phyloP scores from a whole-genome alignment of 768 basidiomycete species.

The Xerocomellus chrysenteron region DNA sequence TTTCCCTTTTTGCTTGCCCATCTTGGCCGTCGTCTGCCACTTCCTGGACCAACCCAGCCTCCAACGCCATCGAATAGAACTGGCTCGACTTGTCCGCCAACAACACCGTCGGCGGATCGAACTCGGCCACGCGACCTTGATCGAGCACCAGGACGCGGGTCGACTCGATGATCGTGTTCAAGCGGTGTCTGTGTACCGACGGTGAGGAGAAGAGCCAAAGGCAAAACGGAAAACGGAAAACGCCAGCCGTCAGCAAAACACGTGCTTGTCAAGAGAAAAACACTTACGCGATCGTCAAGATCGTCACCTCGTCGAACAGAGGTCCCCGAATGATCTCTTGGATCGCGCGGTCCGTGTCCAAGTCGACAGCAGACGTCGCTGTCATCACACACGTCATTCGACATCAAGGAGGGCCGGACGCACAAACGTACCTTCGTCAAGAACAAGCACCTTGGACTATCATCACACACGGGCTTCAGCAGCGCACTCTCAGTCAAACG shows the following conservation, averaged over 20 bases:
- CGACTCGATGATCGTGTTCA: conserved; percentile 84
- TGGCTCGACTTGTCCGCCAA: conserved; percentile 54
- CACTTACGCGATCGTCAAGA: conserved; percentile 81
- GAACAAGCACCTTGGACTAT: conserved; percentile 80
- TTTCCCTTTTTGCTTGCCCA: background rate
- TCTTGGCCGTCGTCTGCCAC: background rate
- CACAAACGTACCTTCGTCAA: conserved; percentile 75
- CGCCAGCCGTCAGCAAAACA: background rate
- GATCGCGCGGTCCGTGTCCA: conserved; percentile 86
- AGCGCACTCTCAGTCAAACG: background rate
- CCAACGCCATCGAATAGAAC: conserved; percentile 63
- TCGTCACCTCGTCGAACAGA: conserved; percentile 75
- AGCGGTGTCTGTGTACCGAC: conserved; percentile 52
- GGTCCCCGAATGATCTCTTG: conserved; percentile 85
- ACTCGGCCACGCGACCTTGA: conserved; percentile 80
- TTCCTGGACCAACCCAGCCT: conserved; percentile 51
- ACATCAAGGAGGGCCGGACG: background rate
- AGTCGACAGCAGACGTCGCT: conserved; percentile 89
- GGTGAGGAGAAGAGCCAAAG: background rate
- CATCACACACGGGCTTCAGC: conserved; percentile 5
- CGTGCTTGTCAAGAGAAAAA: background rate
- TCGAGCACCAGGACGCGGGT: conserved; percentile 82
- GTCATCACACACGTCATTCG: background rate
- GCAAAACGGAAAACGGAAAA: too few relatives aligned
- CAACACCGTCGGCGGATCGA: conserved; percentile 66